Evolutionary conservation across 768 basidiomycete species (phyloP), one percentile per base, ranked within the genome.

Genomic region (Hortiboletus campestris): DNA sequence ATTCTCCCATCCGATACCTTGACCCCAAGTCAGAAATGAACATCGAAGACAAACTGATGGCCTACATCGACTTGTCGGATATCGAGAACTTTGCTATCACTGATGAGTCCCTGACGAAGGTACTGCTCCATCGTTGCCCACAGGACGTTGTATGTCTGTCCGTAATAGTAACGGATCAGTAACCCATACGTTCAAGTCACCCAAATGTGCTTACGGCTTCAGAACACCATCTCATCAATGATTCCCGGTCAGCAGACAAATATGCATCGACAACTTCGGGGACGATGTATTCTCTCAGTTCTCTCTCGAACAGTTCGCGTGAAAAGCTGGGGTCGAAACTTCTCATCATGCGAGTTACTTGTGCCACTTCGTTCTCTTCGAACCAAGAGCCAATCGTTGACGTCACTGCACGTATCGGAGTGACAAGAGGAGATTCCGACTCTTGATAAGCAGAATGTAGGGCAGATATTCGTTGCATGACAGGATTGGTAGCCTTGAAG

Each of bases 81-180:
- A 74, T 98, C 96, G 19, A 98, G 84, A 19, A 97, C 89, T 66
- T 92, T 93, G 72, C 91, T 94, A 67, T 95, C 93, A 60, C 91
- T 92, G 60, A 96, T 77, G 25, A 98, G 80, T 2, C 96, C 94
- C 66, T 96, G 94, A 36, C 83, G 81, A 46, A 95, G 81, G 69
- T 94, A 98, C 63, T 91, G 88, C 62, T 95, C 94, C 84, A 99
- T 91, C 8, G 94, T 96, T 8, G 96, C 96, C 90, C 95, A 96
- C 5, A 98, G 80, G n/a, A 98, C 93, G 62, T 96, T 97, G 69
- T 94, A 98, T 7, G 95, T 95, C 94, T 96, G 48, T 32, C 35
- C 35, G n/a, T 22, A 36, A 43, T 28, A 5, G 31, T 20, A 36
- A 29, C 4, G 3, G 19, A 41, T 63, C 17, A 58, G 46, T 5